Conservation (phyloP, 345 rosid species). For the Aquilaria yunnanensis region DNA sequence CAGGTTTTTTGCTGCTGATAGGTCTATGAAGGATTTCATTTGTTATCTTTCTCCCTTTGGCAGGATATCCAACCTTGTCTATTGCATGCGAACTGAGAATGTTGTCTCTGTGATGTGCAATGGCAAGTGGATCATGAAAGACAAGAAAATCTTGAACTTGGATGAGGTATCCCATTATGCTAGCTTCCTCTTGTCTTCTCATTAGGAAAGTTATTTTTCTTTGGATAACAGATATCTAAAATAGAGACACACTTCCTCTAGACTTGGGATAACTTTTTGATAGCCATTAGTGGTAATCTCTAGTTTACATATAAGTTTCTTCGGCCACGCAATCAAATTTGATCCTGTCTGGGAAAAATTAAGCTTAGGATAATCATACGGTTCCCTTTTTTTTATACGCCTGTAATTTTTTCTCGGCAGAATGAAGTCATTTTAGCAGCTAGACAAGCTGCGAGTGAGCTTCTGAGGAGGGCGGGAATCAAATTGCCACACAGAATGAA, state of each 20-base stretch:
- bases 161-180: constrained; percentile 33
- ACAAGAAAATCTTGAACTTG: constrained; percentile 46
- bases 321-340: too few relatives aligned
- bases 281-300: too few relatives aligned
- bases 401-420: constrained; percentile 17
- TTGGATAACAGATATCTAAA: too few relatives aligned
- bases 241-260: too few relatives aligned
- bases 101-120: constrained; percentile 63
- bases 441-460: constrained; percentile 37
- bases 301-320: too few relatives aligned
- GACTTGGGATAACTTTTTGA: too few relatives aligned
- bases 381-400: background rate
- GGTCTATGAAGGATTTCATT: background rate
- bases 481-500: constrained; percentile 44
- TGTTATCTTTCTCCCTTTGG: constrained; percentile 9
- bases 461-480: constrained; percentile 48
- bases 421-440: constrained; percentile 34
- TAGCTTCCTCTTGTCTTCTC: background rate
- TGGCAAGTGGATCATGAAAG: constrained; percentile 70
- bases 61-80: constrained; percentile 61
- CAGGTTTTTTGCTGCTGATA: background rate
- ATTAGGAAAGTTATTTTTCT: too few relatives aligned
- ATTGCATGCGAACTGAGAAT: constrained; percentile 65
- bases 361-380: background rate
- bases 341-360: too few relatives aligned